phyloP scores from a whole-genome alignment of 345 rosid genomes.

The Salix brachista region DNA sequence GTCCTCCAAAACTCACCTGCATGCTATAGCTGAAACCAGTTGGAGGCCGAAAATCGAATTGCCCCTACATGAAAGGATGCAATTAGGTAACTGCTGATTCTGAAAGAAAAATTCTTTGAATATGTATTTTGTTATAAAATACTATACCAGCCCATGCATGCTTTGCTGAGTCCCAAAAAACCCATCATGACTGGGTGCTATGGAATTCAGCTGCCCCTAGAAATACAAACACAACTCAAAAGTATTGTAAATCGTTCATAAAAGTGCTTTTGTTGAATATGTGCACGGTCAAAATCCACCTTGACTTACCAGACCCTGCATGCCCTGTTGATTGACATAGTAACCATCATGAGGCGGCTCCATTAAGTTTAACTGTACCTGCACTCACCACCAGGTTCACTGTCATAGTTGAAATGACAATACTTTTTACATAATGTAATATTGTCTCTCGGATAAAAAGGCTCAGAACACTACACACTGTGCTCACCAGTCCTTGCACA shows the following conservation, averaged over 20 bases:
- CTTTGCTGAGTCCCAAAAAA: conserved; percentile 51
- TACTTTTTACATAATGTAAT: neutral
- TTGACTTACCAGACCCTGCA: conserved; percentile 48
- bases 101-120: conserved; percentile 1
- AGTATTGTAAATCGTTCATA: neutral
- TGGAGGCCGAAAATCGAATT: conserved; percentile 58
- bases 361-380: conserved; percentile 57
- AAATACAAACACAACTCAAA: conserved; percentile 9
- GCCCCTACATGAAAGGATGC: conserved; percentile 33
- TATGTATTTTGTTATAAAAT: neutral
- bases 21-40: conserved; percentile 46
- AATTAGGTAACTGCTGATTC: conserved; percentile 1
- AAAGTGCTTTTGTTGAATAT: neutral
- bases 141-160: conserved; percentile 51
- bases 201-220: conserved; percentile 54
- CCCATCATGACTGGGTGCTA: conserved; percentile 40
- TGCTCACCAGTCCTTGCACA: conserved; percentile 53
- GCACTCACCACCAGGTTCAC: conserved; percentile 19
- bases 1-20: conserved; percentile 40
- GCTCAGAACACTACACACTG: neutral
- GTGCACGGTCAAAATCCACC: neutral
- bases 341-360: conserved; percentile 67
- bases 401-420: neutral
- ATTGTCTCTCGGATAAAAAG: too few species aligned
- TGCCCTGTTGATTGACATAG: conserved; percentile 50